These are phyloP conservation scores for Nakataea oryzae DNA, from an alignment of 2,329 filamentous ascomycete species.

Conservation along the genomic window DNA sequence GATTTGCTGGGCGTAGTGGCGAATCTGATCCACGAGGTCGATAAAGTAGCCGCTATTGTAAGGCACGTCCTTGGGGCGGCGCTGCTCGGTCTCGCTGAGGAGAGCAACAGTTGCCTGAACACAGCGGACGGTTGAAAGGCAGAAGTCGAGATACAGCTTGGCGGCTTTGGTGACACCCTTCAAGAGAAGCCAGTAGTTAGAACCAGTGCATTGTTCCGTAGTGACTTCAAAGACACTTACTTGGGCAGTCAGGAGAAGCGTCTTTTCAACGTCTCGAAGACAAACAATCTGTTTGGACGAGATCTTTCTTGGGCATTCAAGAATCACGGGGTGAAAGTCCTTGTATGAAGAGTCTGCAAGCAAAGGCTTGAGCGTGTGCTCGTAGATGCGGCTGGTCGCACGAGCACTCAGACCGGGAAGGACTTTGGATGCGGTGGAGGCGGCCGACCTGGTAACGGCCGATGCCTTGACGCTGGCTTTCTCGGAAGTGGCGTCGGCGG, in stretches of 20 bases:
- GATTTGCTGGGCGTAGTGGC: slow-evolving; percentile 78
- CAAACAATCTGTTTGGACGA: slow-evolving; percentile 78
- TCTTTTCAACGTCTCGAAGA: slow-evolving; percentile 90
- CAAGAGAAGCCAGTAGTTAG: slow-evolving; percentile 60
- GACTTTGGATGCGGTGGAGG: slow-evolving; percentile 33
- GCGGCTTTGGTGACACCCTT: slow-evolving; percentile 71
- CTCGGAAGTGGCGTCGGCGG: slow-evolving; percentile 25
- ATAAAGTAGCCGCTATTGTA: slow-evolving; percentile 97
- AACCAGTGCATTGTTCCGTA: slow-evolving; percentile 46
- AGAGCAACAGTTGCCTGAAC: slow-evolving; percentile 82
- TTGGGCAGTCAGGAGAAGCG: slow-evolving; percentile 78
- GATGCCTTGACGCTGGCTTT: slow-evolving; percentile 28
- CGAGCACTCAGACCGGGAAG: slow-evolving; percentile 54
- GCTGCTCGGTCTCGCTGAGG: slow-evolving; percentile 77
- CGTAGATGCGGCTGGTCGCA: slow-evolving; percentile 68
- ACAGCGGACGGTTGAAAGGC: slow-evolving; percentile 80
- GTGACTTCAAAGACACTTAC: slow-evolving; percentile 57
- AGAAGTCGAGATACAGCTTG: slow-evolving; percentile 71
- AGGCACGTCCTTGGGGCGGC: slow-evolving; percentile 72
- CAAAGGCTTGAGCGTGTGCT: slow-evolving; percentile 69
- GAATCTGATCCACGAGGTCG: slow-evolving; percentile 89
- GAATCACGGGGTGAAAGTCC: slow-evolving; percentile 70
- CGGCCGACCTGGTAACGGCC: slow-evolving; percentile 50
- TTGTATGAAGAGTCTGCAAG: slow-evolving; percentile 63
- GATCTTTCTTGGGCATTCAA: slow-evolving; percentile 70